Conservation (phyloP, 805 yeast species). For the Pichia scutulata region DNA sequence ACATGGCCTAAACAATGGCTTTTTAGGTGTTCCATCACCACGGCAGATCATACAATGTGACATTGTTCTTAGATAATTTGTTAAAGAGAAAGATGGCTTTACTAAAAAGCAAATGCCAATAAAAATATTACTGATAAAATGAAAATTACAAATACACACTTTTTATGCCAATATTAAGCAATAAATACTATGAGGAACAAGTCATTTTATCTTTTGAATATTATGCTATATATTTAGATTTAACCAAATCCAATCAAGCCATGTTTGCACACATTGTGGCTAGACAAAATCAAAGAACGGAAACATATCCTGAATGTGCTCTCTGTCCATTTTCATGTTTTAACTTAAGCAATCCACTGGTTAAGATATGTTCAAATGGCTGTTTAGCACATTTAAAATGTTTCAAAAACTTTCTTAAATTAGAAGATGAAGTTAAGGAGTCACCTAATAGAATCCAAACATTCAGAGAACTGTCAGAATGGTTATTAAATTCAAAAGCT, state of each 20-base stretch:
- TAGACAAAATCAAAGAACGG: too few species aligned
- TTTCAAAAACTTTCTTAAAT: not conserved
- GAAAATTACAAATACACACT: too few species aligned
- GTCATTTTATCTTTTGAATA: too few species aligned
- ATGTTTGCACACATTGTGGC: not conserved
- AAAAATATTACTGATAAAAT: not conserved
- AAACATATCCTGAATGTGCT: not conserved
- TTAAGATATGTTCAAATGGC: not conserved
- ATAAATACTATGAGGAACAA: too few species aligned
- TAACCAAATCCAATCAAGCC: too few species aligned
- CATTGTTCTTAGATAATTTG: not conserved
- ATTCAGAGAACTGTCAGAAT: not conserved
- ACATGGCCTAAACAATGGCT: constrained; percentile 4
- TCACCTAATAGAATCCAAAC: not conserved
- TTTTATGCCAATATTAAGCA: too few species aligned
- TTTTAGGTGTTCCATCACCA: not conserved
- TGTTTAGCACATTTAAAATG: not conserved
- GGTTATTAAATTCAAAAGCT: not conserved
- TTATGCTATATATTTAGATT: too few species aligned
- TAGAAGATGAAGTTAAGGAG: not conserved
- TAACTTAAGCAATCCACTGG: not conserved
- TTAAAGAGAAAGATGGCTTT: too few species aligned
- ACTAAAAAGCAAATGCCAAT: too few species aligned
- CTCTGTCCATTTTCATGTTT: not conserved
- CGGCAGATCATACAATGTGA: constrained; percentile 3